Conservation (phyloP, 169 alveolate species). For the Cryptosporidium muris region DNA sequence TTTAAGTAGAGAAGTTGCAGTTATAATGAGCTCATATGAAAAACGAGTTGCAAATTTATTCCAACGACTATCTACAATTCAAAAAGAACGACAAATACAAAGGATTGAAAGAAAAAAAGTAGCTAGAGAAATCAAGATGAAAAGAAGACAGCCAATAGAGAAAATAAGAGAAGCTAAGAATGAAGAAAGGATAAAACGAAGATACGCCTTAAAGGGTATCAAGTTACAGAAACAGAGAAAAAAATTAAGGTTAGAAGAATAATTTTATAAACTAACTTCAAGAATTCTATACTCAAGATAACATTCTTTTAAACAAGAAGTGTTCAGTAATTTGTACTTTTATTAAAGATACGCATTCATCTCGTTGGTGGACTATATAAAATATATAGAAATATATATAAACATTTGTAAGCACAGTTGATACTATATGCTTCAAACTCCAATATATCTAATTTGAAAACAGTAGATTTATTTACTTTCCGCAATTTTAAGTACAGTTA, state of each 20-base stretch:
- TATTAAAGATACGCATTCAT: too few relatives aligned
- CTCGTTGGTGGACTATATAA: too few relatives aligned
- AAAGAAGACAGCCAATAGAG: conserved; percentile 60
- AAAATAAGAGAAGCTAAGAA: conserved; percentile 65
- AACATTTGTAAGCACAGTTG: too few relatives aligned
- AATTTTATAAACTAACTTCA: neutral
- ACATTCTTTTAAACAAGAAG: too few relatives aligned
- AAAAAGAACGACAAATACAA: conserved; percentile 28
- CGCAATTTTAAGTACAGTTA: conserved; percentile 17
- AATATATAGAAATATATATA: too few relatives aligned
- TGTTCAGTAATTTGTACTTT: too few relatives aligned
- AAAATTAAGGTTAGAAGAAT: conserved; percentile 52
- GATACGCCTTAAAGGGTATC: conserved; percentile 68
- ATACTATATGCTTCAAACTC: too few relatives aligned
- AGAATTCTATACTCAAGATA: neutral
- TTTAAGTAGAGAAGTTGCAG: conserved; percentile 41
- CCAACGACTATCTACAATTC: conserved; percentile 65
- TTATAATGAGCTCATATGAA: conserved; percentile 61
- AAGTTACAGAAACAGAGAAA: conserved; percentile 64
- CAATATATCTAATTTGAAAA: too few relatives aligned
- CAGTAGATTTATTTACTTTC: conserved; percentile 4
- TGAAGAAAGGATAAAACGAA: conserved; percentile 69
- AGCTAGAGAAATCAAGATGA: conserved; percentile 31
- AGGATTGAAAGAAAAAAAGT: conserved; percentile 59
- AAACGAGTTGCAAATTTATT: conserved; percentile 62